These are phyloP conservation scores for Xylariales sp. DNA, from an alignment of 2,329 filamentous ascomycete species.

Conservation along the genomic window DNA sequence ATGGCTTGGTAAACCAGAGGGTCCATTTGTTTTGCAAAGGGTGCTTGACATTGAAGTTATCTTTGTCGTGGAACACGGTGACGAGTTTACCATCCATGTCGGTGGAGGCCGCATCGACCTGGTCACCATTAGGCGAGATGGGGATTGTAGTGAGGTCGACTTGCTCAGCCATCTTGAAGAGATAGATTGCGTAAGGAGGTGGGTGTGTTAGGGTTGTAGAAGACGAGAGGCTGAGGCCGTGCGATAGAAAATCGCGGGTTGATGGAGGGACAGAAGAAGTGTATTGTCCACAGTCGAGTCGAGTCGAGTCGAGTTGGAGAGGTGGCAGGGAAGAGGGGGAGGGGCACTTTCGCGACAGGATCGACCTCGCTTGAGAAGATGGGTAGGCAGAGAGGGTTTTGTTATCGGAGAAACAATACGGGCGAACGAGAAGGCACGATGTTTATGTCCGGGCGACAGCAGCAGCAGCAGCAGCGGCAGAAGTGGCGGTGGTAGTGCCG, in stretches of 20 bases:
- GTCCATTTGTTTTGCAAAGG: constrained; percentile 98
- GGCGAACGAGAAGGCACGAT: not conserved
- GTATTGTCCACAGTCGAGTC: constrained; percentile 6
- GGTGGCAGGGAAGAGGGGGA: constrained; percentile 1
- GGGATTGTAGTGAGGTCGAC: constrained; percentile 77
- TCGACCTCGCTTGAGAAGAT: not conserved
- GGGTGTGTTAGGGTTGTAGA: not conserved
- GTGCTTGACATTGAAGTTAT: constrained; percentile 99
- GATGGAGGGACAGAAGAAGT: constrained; percentile 8
- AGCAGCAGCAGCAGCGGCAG: constrained; percentile 2
- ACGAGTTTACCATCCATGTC: constrained; percentile 71
- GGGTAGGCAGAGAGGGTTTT: not conserved
- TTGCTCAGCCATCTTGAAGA: constrained; percentile 61
- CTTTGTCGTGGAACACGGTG: constrained; percentile 97
- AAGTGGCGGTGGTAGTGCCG: not conserved
- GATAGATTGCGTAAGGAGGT: not conserved
- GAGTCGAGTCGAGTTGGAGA: constrained; percentile 9
- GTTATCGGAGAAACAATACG: not conserved
- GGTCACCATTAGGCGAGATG: constrained; percentile 72
- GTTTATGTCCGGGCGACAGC: not conserved
- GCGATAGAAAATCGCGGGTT: constrained; percentile 9
- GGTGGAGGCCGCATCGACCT: constrained; percentile 60
- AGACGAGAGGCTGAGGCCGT: not conserved
- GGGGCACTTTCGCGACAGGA: constrained; percentile 8
- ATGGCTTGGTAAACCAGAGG: constrained; percentile 98